A percentile compares a stretch with the other conserved stretches of the same genome.
Evolutionary conservation across 345 rosid genomes (phyloP).

Genomic region (Eucalyptus brandiana): DNA sequence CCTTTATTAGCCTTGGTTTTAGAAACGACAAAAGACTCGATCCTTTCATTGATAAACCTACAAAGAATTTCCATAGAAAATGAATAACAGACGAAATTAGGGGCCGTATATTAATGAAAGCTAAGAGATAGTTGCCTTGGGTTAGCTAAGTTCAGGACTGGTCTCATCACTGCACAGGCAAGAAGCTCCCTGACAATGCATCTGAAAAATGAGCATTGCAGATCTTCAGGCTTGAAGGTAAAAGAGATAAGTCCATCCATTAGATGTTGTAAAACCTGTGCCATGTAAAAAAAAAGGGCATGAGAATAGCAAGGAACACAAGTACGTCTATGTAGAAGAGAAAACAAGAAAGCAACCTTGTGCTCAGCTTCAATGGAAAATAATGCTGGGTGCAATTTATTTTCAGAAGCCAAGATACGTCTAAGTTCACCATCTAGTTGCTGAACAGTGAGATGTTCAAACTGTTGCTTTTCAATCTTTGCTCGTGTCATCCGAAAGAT

Average conservation of each 20-base stretch:
- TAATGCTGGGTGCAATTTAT: conserved; percentile 93
- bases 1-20: conserved; percentile 42
- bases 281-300: background rate
- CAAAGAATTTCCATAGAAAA: background rate
- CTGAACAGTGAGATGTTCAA: conserved; percentile 37
- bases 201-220: conserved; percentile 72
- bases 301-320: background rate
- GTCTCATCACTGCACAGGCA: conserved; percentile 92
- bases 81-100: background rate
- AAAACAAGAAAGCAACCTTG: conserved; percentile 36
- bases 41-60: conserved; percentile 94
- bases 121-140: conserved; percentile 47
- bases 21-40: conserved; percentile 59
- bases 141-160: conserved; percentile 77
- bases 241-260: conserved; percentile 72
- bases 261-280: conserved; percentile 88
- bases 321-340: background rate
- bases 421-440: conserved; percentile 55
- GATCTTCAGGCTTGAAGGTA: conserved; percentile 81
- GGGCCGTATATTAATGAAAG: background rate
- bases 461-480: conserved; percentile 49
- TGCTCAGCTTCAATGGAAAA: conserved; percentile 92
- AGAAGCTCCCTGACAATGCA: conserved; percentile 83
- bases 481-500: conserved; percentile 65
- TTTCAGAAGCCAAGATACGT: conserved; percentile 53